These are phyloP conservation scores for Xylaria sp. DNA, from an alignment of 2,329 filamentous ascomycete species.

Conservation along the genomic window DNA sequence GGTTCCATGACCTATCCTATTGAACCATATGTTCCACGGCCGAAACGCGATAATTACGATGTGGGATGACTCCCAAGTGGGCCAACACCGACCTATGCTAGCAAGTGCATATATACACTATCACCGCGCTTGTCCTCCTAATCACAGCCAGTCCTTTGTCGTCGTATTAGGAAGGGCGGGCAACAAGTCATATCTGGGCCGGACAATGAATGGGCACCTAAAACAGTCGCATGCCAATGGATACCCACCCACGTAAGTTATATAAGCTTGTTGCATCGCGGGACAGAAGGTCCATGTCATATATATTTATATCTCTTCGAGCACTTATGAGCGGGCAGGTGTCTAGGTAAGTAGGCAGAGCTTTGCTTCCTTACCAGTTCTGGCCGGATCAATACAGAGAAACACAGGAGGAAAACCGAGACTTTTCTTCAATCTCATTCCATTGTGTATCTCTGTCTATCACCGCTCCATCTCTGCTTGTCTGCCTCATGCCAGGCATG, in stretches of 20 bases:
- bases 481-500: constrained; percentile 1
- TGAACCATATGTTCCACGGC: background rate
- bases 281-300: background rate
- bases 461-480: background rate
- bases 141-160: constrained; percentile 35
- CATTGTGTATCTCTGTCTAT: background rate
- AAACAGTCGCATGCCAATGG: constrained; percentile 6
- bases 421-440: background rate
- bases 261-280: background rate
- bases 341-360: background rate
- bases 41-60: constrained; percentile 3
- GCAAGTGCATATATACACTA: constrained; percentile 10
- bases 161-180: background rate
- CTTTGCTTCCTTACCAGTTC: constrained; percentile 1
- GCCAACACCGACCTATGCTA: background rate
- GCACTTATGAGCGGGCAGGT: background rate
- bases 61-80: background rate
- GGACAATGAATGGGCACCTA: constrained; percentile 7
- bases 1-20: too few species aligned
- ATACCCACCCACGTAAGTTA: background rate
- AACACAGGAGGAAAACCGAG: constrained; percentile 1
- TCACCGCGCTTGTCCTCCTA: background rate
- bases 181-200: background rate
- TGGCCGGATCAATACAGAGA: background rate
- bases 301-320: constrained; percentile 1